These are phyloP conservation scores for Colletotrichum sp. DNA, from an alignment of 2,329 filamentous ascomycete genomes.

Conservation along the genomic window DNA sequence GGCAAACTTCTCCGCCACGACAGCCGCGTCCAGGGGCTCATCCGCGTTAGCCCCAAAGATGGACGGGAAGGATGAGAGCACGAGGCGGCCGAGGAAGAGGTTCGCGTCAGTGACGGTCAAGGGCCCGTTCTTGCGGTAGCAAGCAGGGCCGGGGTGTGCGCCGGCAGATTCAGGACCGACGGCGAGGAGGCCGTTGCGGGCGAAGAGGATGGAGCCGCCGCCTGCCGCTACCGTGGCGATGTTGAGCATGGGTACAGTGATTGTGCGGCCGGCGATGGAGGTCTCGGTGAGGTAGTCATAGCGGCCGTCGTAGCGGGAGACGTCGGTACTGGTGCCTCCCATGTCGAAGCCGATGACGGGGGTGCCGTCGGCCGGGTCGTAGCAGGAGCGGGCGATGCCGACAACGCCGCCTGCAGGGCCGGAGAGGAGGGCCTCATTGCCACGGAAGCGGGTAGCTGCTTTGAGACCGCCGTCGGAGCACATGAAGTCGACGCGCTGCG, in stretches of 20 bases:
- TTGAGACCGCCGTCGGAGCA: constrained; percentile 53
- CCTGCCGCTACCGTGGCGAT: constrained; percentile 72
- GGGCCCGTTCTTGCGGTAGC: constrained; percentile 73
- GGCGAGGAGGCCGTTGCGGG: constrained; percentile 72
- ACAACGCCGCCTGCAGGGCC: constrained; percentile 76
- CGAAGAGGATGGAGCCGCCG: constrained; percentile 62
- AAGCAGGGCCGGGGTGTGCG: constrained; percentile 74
- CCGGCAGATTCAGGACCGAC: constrained; percentile 76
- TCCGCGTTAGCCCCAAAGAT: constrained; percentile 75
- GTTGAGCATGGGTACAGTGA: constrained; percentile 74
- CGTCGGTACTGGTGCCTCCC: constrained; percentile 75
- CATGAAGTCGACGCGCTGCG: constrained; percentile 70
- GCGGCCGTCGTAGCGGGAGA: constrained; percentile 70
- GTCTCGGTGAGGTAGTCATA: constrained; percentile 78
- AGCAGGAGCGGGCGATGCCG: constrained; percentile 72
- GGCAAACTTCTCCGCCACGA: constrained; percentile 44
- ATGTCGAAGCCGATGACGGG: constrained; percentile 56
- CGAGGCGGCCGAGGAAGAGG: constrained; percentile 65
- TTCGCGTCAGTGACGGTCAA: constrained; percentile 78
- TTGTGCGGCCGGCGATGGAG: constrained; percentile 72
- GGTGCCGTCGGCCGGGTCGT: constrained; percentile 67
- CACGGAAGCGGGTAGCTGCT: constrained; percentile 64
- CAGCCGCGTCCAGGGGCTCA: constrained; percentile 48
- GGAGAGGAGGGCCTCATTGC: constrained; percentile 69
- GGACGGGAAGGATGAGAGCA: constrained; percentile 70